Conservation (phyloP, 306 rosid species). For the Arachis stenosperma region DNA sequence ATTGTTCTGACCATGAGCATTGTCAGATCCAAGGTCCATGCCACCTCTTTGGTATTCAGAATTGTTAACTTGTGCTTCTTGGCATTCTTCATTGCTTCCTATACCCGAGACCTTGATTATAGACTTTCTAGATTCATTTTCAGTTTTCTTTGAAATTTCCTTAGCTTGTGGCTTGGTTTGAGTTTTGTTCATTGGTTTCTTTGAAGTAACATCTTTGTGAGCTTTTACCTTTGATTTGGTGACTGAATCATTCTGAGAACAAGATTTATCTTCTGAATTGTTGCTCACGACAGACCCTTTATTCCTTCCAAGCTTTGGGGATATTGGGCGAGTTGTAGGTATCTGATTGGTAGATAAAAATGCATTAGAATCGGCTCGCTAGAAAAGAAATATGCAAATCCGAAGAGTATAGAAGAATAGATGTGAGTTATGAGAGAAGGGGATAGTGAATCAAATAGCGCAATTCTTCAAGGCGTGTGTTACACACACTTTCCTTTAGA, state of each 20-base stretch:
- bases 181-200: conserved; percentile 60
- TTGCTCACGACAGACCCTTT: conserved; percentile 54
- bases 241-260: conserved; percentile 51
- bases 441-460: too few species aligned
- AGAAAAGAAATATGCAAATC: background rate
- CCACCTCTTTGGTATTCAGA: conserved; percentile 43
- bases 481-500: too few species aligned
- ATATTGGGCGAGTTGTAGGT: conserved; percentile 88
- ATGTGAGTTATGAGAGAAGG: too few species aligned
- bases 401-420: background rate
- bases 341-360: conserved; percentile 52
- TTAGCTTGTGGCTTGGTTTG: conserved; percentile 52
- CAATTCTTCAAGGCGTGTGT: too few species aligned
- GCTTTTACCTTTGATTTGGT: conserved; percentile 46
- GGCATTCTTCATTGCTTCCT: conserved; percentile 45
- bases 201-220: conserved; percentile 53
- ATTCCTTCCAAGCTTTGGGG: conserved; percentile 92
- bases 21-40: conserved; percentile 39
- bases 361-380: background rate
- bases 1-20: conserved; percentile 38
- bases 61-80: conserved; percentile 38
- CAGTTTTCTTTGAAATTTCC: conserved; percentile 51
- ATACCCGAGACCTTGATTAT: conserved; percentile 34
- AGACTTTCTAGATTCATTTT: conserved; percentile 35
- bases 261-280: conserved; percentile 54